Evolutionary conservation across 805 yeast genomes (phyloP), one percentile per base, ranked within the genome.

Genomic region (Schwanniomyces polymorphus): DNA sequence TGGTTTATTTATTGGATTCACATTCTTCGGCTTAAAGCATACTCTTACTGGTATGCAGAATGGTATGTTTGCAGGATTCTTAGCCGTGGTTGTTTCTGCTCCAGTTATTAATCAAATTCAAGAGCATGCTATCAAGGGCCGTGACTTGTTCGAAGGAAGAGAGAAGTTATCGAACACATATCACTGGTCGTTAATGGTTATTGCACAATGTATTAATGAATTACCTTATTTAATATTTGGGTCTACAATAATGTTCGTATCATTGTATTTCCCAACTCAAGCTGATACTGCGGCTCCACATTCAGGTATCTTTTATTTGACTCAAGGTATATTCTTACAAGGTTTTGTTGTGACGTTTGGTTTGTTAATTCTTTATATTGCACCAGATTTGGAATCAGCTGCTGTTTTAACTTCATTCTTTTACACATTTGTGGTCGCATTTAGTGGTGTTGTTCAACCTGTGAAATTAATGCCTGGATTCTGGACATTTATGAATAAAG

Each of bases 401-500:
- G 78, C 81, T 42, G 82, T 82, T 43, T 63, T 85, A 38, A 68
- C 76, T 45, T 75, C 85, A 41, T 64, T 86, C 53, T 64, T 79
- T 50, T 76, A 80, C 61, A 68, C 84, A 31, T 77, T 85, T 60
- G 64, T 79, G 56, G 73, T 85, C 47, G 68, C 84, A 18, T 86
- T 87, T 70, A 76, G 86, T 61, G 89, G 91, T 70, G 85, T 85
- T 46, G 70, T 83, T 49, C 88, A 83, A 58, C 80, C 82, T 17
- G 67, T 68, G 5, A 37, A 50, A 3, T 65, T 72, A 42, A 78
- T 87, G 83, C 92, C 94, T 10, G 82, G 88, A 1, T 88, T 88
- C 73, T 88, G 94, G 95, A 81, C 79, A 42, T 88, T 85, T 63
- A 85, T 88, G 90, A 84, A 86, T 79, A 78, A 86, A 53, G 75